These are phyloP conservation scores for Pleurotus djamor DNA, from an alignment of 768 basidiomycete genomes.

Conservation along the genomic window DNA sequence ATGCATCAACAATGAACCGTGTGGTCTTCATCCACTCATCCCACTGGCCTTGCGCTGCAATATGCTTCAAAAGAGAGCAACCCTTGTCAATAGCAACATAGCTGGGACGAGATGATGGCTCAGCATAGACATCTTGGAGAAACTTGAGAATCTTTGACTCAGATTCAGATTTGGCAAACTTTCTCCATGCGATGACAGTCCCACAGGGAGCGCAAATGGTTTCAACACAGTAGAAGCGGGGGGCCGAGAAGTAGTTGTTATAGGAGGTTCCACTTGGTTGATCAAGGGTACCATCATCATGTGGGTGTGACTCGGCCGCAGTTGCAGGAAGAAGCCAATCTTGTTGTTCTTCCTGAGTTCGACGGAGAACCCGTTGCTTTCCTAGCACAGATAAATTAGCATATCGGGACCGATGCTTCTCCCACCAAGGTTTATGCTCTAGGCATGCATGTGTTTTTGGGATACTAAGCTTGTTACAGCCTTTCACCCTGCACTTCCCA, in stretches of 20 bases:
- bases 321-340: slow-evolving; percentile 14
- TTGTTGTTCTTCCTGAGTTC: slow-evolving; percentile 14
- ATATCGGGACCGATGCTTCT: slow-evolving; percentile 9
- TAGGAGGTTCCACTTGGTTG: background rate
- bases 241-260: slow-evolving; percentile 3
- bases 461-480: slow-evolving; percentile 13
- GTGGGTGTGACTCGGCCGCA: no score
- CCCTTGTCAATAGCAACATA: slow-evolving; percentile 16
- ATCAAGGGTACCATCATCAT: background rate
- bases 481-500: slow-evolving; percentile 15
- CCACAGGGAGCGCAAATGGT: slow-evolving; percentile 12
- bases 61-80: slow-evolving; percentile 7
- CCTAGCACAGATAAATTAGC: slow-evolving; percentile 11
- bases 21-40: slow-evolving; percentile 17
- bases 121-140: slow-evolving; percentile 17
- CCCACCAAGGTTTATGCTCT: slow-evolving; percentile 18
- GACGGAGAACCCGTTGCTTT: slow-evolving; percentile 10
- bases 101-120: slow-evolving; percentile 11
- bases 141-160: slow-evolving; percentile 16
- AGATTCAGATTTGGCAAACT: slow-evolving; percentile 21
- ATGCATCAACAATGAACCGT: slow-evolving; percentile 29
- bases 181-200: slow-evolving; percentile 12
- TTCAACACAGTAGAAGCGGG: slow-evolving; percentile 11
- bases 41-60: slow-evolving; percentile 9
- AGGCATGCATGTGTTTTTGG: slow-evolving; percentile 17